Evolutionary conservation across 192 early-diverging fungal genomes (phyloP).

Genomic region (Jimgerdemannia flammicorona): DNA sequence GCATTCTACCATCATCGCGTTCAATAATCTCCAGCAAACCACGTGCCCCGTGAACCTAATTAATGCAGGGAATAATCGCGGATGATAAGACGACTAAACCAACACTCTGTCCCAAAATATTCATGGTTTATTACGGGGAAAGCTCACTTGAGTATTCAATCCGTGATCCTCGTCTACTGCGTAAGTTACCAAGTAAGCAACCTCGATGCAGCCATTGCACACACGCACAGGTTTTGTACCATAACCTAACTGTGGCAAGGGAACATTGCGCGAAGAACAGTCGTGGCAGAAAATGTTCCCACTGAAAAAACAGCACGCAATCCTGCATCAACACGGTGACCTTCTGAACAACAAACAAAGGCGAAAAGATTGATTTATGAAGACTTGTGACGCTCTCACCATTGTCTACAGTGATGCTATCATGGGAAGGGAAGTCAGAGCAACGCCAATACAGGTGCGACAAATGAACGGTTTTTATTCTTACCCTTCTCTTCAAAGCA

Average conservation of each 20-base stretch:
- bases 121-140: not conserved
- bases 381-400: constrained; percentile 32
- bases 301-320: too few relatives aligned
- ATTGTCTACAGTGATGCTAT: constrained; percentile 60
- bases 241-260: constrained; percentile 52
- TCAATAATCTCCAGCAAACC: constrained; percentile 50
- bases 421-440: constrained; percentile 1
- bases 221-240: constrained; percentile 46
- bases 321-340: too few relatives aligned
- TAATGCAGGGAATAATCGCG: too few relatives aligned
- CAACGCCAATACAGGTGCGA: not conserved
- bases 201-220: constrained; percentile 51
- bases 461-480: not conserved
- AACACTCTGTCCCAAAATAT: too few relatives aligned
- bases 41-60: constrained; percentile 42
- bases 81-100: too few relatives aligned
- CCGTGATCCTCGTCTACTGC: constrained; percentile 49
- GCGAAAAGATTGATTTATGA: too few relatives aligned
- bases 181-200: constrained; percentile 54
- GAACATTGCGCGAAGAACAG: constrained; percentile 45
- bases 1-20: constrained; percentile 41
- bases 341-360: too few relatives aligned
- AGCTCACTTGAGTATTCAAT: constrained; percentile 43
- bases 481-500: constrained; percentile 44
- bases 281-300: constrained; percentile 56